Conservation (phyloP, 768 basidiomycete genomes). For the Termitomyces sp. region DNA sequence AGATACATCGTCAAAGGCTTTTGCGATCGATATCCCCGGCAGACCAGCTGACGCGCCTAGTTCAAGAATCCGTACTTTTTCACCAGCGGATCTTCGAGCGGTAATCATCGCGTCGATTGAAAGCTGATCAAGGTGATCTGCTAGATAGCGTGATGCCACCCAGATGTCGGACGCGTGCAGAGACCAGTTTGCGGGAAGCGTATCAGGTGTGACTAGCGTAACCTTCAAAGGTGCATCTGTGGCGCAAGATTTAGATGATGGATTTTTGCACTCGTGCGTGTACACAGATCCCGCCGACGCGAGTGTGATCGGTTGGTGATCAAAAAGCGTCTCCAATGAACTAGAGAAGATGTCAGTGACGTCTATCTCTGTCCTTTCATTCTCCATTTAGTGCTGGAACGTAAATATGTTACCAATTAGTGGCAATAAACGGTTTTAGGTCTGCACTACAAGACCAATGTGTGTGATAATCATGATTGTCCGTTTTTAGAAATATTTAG, state of each 20-base stretch:
- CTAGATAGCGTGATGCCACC: slow-evolving; percentile 61
- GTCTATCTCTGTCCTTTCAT: slow-evolving; percentile 19
- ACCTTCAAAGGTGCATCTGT: slow-evolving; percentile 21
- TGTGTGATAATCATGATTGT: too few relatives aligned
- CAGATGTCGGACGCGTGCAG: slow-evolving; percentile 77
- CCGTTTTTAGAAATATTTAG: slow-evolving; percentile 3
- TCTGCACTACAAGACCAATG: neutral
- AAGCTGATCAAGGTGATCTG: slow-evolving; percentile 47
- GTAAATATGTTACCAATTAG: neutral
- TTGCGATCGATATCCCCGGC: slow-evolving; percentile 64
- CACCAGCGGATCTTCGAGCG: neutral
- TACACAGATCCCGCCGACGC: slow-evolving; percentile 50
- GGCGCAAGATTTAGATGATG: slow-evolving; percentile 11
- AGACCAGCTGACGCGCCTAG: slow-evolving; percentile 73
- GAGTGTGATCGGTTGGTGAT: slow-evolving; percentile 52
- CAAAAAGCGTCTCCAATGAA: slow-evolving; percentile 59
- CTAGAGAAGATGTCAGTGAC: slow-evolving; percentile 67
- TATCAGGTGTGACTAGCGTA: slow-evolving; percentile 55
- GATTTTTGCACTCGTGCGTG: slow-evolving; percentile 30
- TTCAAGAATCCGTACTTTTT: slow-evolving; percentile 45
- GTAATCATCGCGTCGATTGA: slow-evolving; percentile 4
- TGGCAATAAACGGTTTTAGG: neutral
- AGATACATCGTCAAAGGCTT: slow-evolving; percentile 27
- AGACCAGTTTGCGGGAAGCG: slow-evolving; percentile 63
- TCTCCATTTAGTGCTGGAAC: slow-evolving; percentile 5